Evolutionary conservation across 305 asterid species (phyloP).

Genomic region (Fraxinus nigra): DNA sequence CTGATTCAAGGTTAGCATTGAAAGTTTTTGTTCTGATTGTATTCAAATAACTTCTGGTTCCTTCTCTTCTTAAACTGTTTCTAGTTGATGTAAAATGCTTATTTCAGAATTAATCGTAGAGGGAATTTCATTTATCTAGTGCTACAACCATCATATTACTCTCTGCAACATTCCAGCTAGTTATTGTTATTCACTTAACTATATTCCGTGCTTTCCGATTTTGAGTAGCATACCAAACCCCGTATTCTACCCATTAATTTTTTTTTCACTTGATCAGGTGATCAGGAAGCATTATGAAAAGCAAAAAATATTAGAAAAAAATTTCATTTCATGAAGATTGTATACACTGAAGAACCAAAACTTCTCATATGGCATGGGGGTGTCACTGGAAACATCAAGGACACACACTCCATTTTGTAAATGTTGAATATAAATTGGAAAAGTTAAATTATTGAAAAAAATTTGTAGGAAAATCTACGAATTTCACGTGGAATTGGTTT

Average conservation of each 20-base stretch:
- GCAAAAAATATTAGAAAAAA: not conserved
- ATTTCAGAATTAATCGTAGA: not conserved
- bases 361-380: not conserved
- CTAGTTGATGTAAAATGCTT: not conserved
- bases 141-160: not conserved
- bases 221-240: not conserved
- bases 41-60: slow-evolving; percentile 9
- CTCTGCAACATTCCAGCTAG: not conserved
- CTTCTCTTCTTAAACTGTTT: not conserved
- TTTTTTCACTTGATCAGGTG: not conserved
- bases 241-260: not conserved
- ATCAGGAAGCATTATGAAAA: not conserved
- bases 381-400: not conserved
- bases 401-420: not conserved
- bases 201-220: not conserved
- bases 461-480: not conserved
- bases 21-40: not conserved
- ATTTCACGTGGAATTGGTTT: not conserved
- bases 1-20: slow-evolving; percentile 66
- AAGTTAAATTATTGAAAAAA: not conserved
- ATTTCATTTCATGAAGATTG: not conserved
- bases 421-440: not conserved
- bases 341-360: not conserved
- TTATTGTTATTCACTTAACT: not conserved
- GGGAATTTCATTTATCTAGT: not conserved